Conservation (phyloP, 2,329 filamentous ascomycete genomes). For the Lecanicillium sp. region DNA sequence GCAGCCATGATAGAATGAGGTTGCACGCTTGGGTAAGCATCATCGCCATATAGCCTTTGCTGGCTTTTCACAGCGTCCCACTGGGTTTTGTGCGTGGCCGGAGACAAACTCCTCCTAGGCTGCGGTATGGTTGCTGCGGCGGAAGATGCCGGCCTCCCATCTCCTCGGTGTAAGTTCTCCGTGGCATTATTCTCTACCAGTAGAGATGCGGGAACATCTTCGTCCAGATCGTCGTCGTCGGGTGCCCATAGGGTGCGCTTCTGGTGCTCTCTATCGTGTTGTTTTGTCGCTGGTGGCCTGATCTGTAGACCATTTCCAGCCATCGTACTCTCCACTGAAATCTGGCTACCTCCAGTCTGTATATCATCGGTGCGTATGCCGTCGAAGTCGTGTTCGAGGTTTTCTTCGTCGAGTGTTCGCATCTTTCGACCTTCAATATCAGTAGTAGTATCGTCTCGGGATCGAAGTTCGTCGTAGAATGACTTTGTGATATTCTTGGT, state of each 20-base stretch:
- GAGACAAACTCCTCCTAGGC: background rate
- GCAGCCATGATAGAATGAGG: conserved; percentile 11
- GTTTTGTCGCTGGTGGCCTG: background rate
- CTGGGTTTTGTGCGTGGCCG: conserved; percentile 30
- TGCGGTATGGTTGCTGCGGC: background rate
- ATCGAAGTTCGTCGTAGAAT: conserved; percentile 45
- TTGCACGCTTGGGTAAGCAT: conserved; percentile 9
- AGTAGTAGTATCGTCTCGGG: conserved; percentile 29
- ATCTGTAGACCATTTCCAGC: background rate
- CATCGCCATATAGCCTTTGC: conserved; percentile 42
- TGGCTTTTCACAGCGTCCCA: conserved; percentile 51
- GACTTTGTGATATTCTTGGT: conserved; percentile 28
- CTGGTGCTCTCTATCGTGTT: background rate
- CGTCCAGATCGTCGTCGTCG: conserved; percentile 46
- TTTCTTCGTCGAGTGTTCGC: conserved; percentile 46
- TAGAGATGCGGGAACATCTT: conserved; percentile 59
- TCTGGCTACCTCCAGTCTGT: conserved; percentile 39
- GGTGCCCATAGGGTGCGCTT: conserved; percentile 19
- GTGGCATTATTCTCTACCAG: conserved; percentile 48
- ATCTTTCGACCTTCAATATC: conserved; percentile 39
- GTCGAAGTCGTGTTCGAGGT: conserved; percentile 45
- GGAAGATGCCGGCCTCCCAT: background rate
- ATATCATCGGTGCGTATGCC: conserved; percentile 44
- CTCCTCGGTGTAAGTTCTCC: conserved; percentile 11
- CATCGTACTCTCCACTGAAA: conserved; percentile 35